Base-by-base conservation (phyloP, 2,329 filamentous ascomycete species). In the Diaporthe ilicicola region DNA sequence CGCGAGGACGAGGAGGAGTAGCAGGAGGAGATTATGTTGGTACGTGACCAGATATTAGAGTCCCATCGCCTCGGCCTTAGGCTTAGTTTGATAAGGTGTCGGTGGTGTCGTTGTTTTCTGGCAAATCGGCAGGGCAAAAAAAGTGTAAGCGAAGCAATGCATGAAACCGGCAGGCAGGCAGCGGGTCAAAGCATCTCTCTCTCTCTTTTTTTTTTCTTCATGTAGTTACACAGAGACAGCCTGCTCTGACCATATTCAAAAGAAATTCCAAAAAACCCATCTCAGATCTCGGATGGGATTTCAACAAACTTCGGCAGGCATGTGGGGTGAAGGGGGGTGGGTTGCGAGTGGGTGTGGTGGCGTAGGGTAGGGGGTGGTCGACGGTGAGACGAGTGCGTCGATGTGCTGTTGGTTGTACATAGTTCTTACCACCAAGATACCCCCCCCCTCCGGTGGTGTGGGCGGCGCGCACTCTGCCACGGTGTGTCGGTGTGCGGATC, bases 351-450 rank as follows among this genome's bases (percentile, higher is more conserved):
- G 34, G 48, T 42, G 29, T n/a, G 64, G 64, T 54, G 51, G 53
- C 39, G 42, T 50, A n/a, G 27, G 22, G 13, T n/a, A n/a, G 22
- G 12, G 32, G 24, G 54, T 4, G 32, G 32, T 9, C 32, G 32
- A n/a, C 17, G 13, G 53, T 69, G 27, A 61, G 67, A 62, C 42
- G 54, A 62, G 54, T 64, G 53, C 39, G 37, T 67, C 50, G 37
- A 34, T 24, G 15, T 22, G 39, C n/a, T 65, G 50, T 46, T 55
- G 68, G 68, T 70, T 42, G 56, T 66, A 70, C 68, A 70, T 70
- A 70, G 68, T 70, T 70, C 68, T 70, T 55, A 70, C 59, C 65
- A 56, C 54, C 51, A 48, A 17, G 37, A 67, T 34, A n/a, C n/a
- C n/a, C n/a, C n/a, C n/a, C n/a, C n/a, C 51, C 37, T 37, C 50